These are phyloP conservation scores for Pseudocercospora fijiensis DNA, from an alignment of 2,329 filamentous ascomycete species.

Conservation along the genomic window DNA sequence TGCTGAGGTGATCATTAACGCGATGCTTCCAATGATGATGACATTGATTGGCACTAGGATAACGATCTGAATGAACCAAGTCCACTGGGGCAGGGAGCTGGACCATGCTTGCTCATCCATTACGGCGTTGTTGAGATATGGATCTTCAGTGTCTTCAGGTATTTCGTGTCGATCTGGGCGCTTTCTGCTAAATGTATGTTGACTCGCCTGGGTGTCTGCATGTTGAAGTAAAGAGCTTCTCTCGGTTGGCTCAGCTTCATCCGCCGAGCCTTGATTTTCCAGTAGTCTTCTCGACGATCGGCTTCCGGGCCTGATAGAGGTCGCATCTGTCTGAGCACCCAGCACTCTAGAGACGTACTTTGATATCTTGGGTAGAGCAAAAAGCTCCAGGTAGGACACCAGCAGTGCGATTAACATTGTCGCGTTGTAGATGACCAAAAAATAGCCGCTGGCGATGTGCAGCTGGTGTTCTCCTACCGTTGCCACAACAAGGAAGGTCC, in stretches of 20 bases:
- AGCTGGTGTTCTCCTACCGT: constrained; percentile 75
- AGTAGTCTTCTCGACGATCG: constrained; percentile 31
- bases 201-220: constrained; percentile 39
- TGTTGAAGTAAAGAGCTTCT: constrained; percentile 57
- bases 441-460: constrained; percentile 73
- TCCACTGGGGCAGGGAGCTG: constrained; percentile 71
- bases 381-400: constrained; percentile 76
- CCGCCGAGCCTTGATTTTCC: constrained; percentile 17
- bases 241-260: constrained; percentile 46
- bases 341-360: constrained; percentile 63
- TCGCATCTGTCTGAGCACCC: constrained; percentile 24
- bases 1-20: constrained; percentile 68
- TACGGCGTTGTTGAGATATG: constrained; percentile 48
- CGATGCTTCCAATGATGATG: constrained; percentile 73
- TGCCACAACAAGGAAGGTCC: constrained; percentile 67
- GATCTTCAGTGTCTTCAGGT: constrained; percentile 33
- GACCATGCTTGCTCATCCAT: constrained; percentile 85
- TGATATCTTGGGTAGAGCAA: constrained; percentile 68
- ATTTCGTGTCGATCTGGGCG: constrained; percentile 41
- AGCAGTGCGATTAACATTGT: constrained; percentile 71
- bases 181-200: constrained; percentile 52
- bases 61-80: constrained; percentile 85
- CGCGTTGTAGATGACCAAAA: constrained; percentile 75
- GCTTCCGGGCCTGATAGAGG: constrained; percentile 32
- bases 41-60: constrained; percentile 75